Evolutionary conservation across 108 stramenopile species (phyloP).

Genomic region (Epithemia pelagica): DNA sequence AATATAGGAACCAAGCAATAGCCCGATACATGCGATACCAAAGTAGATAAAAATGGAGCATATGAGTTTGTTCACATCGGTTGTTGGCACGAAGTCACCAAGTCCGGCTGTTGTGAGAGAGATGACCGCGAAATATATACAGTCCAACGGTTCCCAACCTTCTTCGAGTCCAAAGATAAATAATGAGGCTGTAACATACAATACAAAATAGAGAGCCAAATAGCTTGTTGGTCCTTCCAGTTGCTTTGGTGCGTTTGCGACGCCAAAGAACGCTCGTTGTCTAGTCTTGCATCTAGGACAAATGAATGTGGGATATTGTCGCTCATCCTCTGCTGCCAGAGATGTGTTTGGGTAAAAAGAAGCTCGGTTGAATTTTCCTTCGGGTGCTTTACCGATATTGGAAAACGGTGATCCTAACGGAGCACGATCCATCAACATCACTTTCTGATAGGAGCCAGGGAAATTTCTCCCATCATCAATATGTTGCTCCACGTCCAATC

Average conservation of each 20-base stretch:
- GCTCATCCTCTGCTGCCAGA: conserved; percentile 17
- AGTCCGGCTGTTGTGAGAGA: conserved; percentile 76
- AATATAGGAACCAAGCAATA: conserved; percentile 82
- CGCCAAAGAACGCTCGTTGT: conserved; percentile 74
- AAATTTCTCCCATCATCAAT: neutral
- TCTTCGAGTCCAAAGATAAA: conserved; percentile 84
- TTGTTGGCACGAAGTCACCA: conserved; percentile 81
- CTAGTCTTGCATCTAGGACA: conserved; percentile 78
- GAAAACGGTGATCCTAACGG: conserved; percentile 20
- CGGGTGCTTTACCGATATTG: conserved; percentile 11
- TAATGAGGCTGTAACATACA: conserved; percentile 67
- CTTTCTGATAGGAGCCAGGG: neutral
- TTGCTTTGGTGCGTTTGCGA: conserved; percentile 54
- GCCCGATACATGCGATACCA: conserved; percentile 83
- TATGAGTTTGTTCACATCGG: conserved; percentile 70
- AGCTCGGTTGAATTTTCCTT: conserved; percentile 15
- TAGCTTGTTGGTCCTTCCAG: conserved; percentile 64
- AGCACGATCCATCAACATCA: neutral
- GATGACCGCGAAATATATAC: conserved; percentile 85
- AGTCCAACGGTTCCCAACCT: conserved; percentile 81
- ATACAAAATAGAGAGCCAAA: conserved; percentile 62
- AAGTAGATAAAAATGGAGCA: conserved; percentile 87
- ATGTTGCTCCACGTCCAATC: neutral
- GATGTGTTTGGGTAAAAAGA: conserved; percentile 22
- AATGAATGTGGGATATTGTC: conserved; percentile 53